These are phyloP conservation scores for Aspergillus latus DNA, from an alignment of 2,329 filamentous ascomycete species.

Conservation along the genomic window DNA sequence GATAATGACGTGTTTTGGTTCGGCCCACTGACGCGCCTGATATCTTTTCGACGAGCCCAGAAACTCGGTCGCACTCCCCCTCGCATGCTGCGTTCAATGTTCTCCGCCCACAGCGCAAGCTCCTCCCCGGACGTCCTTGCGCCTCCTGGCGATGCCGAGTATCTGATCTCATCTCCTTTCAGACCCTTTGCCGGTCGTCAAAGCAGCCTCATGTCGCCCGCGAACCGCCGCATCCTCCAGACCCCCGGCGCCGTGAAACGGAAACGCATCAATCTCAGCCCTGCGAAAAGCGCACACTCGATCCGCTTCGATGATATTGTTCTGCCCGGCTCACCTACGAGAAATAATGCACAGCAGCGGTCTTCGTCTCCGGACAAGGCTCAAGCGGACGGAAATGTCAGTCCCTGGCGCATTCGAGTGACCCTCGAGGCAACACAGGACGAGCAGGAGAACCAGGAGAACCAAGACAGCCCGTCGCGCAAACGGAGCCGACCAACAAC, in stretches of 20 bases:
- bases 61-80: conserved; percentile 11
- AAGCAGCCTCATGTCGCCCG: conserved; percentile 39
- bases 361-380: conserved; percentile 42
- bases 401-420: conserved; percentile 50
- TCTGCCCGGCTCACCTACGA: conserved; percentile 40
- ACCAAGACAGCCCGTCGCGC: conserved; percentile 31
- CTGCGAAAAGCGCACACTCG: conserved; percentile 40
- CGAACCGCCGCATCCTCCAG: conserved; percentile 31
- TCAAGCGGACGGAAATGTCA: conserved; percentile 41
- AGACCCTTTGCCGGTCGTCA: conserved; percentile 41
- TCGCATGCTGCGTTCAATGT: conserved; percentile 31
- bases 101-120: conserved; percentile 37
- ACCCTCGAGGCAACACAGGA: conserved; percentile 51
- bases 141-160: conserved; percentile 43
- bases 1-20: conserved; percentile 10
- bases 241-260: conserved; percentile 31
- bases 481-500: conserved; percentile 35
- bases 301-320: conserved; percentile 45
- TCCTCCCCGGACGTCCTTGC: conserved; percentile 47
- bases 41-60: not conserved
- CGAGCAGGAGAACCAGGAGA: conserved; percentile 31
- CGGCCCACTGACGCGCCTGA: conserved; percentile 5
- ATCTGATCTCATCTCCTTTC: conserved; percentile 44
- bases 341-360: conserved; percentile 30
- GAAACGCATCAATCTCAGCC: conserved; percentile 37